These are phyloP conservation scores for Boletales sp. DNA, from an alignment of 768 basidiomycete species.

Conservation along the genomic window DNA sequence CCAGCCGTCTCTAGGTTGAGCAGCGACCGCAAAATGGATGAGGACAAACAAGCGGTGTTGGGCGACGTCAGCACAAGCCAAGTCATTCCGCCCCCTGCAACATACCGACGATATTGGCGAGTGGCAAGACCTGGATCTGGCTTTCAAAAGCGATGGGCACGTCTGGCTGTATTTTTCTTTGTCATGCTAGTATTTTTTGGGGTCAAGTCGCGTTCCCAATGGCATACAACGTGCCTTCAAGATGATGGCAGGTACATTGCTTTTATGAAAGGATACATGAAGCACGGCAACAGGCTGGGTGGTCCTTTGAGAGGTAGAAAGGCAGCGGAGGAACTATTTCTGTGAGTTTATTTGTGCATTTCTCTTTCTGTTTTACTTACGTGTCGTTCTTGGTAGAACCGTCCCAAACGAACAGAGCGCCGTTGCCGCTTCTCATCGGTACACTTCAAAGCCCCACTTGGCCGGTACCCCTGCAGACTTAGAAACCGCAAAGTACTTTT, in stretches of 20 bases:
- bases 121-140: neutral
- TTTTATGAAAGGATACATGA: slow-evolving; percentile 18
- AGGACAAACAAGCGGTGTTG: slow-evolving; percentile 8
- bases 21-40: slow-evolving; percentile 12
- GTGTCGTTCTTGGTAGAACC: slow-evolving; percentile 32
- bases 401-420: slow-evolving; percentile 51
- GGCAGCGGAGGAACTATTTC: slow-evolving; percentile 45
- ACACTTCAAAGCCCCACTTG: slow-evolving; percentile 53
- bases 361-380: neutral
- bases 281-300: slow-evolving; percentile 9
- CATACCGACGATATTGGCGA: slow-evolving; percentile 4
- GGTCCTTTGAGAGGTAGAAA: slow-evolving; percentile 30
- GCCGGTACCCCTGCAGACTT: slow-evolving; percentile 58
- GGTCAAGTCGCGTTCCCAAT: neutral
- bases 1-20: no score
- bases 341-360: slow-evolving; percentile 31
- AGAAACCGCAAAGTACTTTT: slow-evolving; percentile 53
- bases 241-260: slow-evolving; percentile 11
- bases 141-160: slow-evolving; percentile 13
- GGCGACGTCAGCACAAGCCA: neutral
- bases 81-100: slow-evolving; percentile 19
- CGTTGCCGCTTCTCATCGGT: slow-evolving; percentile 47
- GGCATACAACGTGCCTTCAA: slow-evolving; percentile 1
- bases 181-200: slow-evolving; percentile 15
- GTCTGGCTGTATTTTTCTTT: slow-evolving; percentile 8